A percentile compares a stretch with the other conserved stretches of the same genome.
Conservation (phyloP, 108 stramenopile genomes). For the Fistulifera solaris region DNA sequence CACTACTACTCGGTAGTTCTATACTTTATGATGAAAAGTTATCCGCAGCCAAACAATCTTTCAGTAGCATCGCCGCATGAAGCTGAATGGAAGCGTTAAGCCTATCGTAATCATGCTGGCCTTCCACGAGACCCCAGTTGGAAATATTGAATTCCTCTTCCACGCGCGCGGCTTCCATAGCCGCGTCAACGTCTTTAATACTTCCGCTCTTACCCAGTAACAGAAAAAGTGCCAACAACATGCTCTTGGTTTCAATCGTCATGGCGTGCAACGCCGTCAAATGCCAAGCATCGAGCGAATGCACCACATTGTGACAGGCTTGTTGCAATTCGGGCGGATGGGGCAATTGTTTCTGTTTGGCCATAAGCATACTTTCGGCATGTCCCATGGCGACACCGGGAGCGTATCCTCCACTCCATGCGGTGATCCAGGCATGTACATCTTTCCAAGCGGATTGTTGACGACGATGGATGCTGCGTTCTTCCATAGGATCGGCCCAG, state of each 20-base stretch:
- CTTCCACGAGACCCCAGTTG: conserved; percentile 96
- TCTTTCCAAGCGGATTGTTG: conserved; percentile 59
- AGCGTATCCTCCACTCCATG: conserved; percentile 16
- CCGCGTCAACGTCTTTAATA: conserved; percentile 35
- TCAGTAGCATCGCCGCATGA: conserved; percentile 55
- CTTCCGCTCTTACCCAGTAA: conserved; percentile 8
- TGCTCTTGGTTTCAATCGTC: conserved; percentile 82
- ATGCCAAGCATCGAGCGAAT: conserved; percentile 77
- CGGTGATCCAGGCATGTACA: conserved; percentile 37
- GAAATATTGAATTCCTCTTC: conserved; percentile 98
- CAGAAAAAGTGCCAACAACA: conserved; percentile 72
- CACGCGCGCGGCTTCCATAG: conserved; percentile 76
- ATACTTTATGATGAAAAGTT: neutral
- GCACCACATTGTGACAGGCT: conserved; percentile 38
- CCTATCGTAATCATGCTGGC: conserved; percentile 93
- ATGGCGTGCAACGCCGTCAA: conserved; percentile 71
- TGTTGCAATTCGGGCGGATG: conserved; percentile 64
- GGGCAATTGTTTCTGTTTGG: conserved; percentile 48
- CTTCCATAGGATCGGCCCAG: conserved; percentile 70
- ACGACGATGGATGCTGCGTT: conserved; percentile 59
- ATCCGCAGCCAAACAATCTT: conserved; percentile 3
- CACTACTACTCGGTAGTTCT: neutral
- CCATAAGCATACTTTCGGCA: conserved; percentile 55
- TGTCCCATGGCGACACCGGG: conserved; percentile 61
- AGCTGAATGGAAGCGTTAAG: conserved; percentile 78